phyloP scores from a whole-genome alignment of 257 asterid species.

The Nicotiana benthamiana region DNA sequence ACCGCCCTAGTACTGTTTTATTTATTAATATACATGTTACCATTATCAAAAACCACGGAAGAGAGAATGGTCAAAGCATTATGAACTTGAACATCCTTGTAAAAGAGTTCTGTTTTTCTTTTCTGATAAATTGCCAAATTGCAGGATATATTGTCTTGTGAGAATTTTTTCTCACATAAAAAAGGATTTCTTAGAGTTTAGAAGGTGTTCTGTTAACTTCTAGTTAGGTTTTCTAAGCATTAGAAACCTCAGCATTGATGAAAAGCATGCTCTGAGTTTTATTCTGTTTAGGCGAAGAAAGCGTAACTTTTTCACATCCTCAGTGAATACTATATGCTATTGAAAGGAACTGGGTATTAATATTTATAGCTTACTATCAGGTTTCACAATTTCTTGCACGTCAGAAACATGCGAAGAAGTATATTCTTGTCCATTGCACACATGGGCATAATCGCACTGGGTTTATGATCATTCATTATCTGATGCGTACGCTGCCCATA shows the following conservation, averaged over 20 bases:
- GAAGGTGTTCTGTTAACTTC: background rate
- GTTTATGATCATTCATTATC: constrained; percentile 87
- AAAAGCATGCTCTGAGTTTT: background rate
- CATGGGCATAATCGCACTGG: constrained; percentile 99
- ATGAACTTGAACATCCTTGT: constrained; percentile 2
- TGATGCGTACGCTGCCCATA: constrained; percentile 67
- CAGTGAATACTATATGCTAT: background rate
- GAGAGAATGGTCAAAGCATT: background rate
- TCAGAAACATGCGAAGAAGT: constrained; percentile 63
- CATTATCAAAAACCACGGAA: too few relatives aligned
- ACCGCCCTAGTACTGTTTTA: too few relatives aligned
- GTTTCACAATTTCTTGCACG: constrained; percentile 75
- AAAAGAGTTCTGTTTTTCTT: background rate
- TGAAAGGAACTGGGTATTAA: background rate
- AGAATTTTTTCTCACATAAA: background rate
- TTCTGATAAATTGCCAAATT: background rate
- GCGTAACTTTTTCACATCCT: background rate
- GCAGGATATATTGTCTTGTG: background rate
- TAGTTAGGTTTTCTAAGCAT: background rate
- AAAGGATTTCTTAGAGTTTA: background rate
- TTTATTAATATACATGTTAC: too few relatives aligned
- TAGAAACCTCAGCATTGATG: background rate
- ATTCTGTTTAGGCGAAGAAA: background rate
- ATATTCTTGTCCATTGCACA: constrained; percentile 90
- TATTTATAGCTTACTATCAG: constrained; percentile 26